These are phyloP conservation scores for Trichophyton verrucosum DNA, from an alignment of 2,329 filamentous ascomycete genomes.

Conservation along the genomic window DNA sequence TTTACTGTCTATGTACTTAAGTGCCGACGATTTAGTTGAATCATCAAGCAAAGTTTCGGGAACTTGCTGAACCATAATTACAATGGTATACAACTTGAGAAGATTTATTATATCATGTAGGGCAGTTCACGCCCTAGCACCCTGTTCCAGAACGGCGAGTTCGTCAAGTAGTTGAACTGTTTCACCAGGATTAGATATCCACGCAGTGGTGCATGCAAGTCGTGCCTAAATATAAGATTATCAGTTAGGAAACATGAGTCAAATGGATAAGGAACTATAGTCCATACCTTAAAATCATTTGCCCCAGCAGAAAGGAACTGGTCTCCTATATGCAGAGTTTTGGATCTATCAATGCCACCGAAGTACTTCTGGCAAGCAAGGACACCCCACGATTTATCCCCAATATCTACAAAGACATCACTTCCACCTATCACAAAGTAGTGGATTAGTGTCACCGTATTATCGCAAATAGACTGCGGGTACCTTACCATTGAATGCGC, in stretches of 20 bases:
- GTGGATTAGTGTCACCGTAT: neutral
- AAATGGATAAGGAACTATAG: neutral
- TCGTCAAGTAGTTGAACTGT: slow-evolving; percentile 85
- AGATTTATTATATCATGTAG: neutral
- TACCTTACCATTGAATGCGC: slow-evolving; percentile 73
- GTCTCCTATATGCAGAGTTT: slow-evolving; percentile 85
- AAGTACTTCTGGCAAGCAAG: slow-evolving; percentile 86
- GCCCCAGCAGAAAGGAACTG: slow-evolving; percentile 91
- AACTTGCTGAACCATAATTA: neutral
- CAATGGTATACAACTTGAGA: neutral
- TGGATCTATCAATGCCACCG: slow-evolving; percentile 58
- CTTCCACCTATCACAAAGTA: slow-evolving; percentile 50
- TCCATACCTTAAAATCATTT: slow-evolving; percentile 78
- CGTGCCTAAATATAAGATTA: slow-evolving; percentile 44
- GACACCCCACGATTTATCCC: slow-evolving; percentile 95
- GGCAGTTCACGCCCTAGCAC: neutral
- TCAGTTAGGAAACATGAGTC: neutral
- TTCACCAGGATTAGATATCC: slow-evolving; percentile 88
- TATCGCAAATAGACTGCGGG: neutral
- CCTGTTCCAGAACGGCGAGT: slow-evolving; percentile 43
- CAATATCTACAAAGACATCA: slow-evolving; percentile 97
- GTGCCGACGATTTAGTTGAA: neutral
- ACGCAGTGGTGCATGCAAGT: slow-evolving; percentile 84
- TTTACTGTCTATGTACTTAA: neutral
- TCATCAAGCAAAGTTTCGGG: no score